A percentile compares a stretch with the other conserved stretches of the same genome.
phyloP scores from a whole-genome alignment of 2,329 filamentous ascomycete genomes.

The Diaporthe nobilis region DNA sequence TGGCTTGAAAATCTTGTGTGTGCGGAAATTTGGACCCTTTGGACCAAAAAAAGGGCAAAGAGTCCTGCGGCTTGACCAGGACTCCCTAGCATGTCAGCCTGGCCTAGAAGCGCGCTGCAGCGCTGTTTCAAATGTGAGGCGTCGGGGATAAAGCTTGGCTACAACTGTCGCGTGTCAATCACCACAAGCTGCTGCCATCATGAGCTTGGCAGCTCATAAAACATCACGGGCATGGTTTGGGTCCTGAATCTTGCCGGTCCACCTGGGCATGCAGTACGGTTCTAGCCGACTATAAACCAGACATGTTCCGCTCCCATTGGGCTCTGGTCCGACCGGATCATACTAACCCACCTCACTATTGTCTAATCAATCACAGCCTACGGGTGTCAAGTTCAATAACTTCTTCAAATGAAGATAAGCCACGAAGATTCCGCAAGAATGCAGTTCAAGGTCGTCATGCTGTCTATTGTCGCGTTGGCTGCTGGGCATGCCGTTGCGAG shows the following conservation, averaged over 20 bases:
- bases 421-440: not conserved
- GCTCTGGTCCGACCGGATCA: too few relatives aligned
- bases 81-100: not conserved
- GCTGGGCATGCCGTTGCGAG: slow-evolving; percentile 1
- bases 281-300: not conserved
- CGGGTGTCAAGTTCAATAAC: not conserved
- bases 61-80: not conserved
- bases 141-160: slow-evolving; percentile 10
- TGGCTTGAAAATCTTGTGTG: not conserved
- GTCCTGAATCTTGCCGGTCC: not conserved
- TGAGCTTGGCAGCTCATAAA: not conserved
- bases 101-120: not conserved
- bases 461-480: not conserved
- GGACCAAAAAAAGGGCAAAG: not conserved
- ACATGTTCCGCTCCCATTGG: not conserved
- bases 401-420: not conserved
- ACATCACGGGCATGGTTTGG: not conserved
- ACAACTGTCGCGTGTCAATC: not conserved
- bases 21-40: not conserved
- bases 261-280: too few relatives aligned
- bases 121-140: slow-evolving; percentile 10
- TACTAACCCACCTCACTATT: not conserved
- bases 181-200: not conserved
- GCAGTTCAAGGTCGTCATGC: not conserved
- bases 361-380: not conserved